Base-by-base conservation (phyloP, 441 rosid genomes). In the Bocquillonia castaneifolia region DNA sequence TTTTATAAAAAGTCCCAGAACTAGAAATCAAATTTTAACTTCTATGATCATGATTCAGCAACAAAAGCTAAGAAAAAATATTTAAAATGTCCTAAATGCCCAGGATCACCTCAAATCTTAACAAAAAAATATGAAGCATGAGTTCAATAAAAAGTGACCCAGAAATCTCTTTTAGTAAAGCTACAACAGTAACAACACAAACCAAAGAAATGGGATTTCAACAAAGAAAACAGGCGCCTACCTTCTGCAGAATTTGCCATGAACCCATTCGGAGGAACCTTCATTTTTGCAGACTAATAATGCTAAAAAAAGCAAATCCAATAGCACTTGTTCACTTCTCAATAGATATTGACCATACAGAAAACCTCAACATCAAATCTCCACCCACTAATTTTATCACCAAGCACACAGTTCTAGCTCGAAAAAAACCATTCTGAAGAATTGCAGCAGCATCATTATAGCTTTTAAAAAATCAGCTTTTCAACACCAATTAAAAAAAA, bases 231-330 rank as follows among this genome's bases (percentile, higher is more conserved):
- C 47, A 23, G 73, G 59, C 40, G 53, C 37, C 47, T 25, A 94
- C 99, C 99, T 89, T 91, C 96, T 36, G 77, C 77, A 62, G 88
- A 78, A 75, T 81, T 89, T 15, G 91, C 74, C 76, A 83, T 59
- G 52, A 80, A 85, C 47, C 96, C 99, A 90, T 88, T 91, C 70
- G 96, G 69, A 71, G 92, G 89, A 82, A 83, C 79, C 91, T 88
- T 94, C 97, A 94, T 94, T 84, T 67, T 83, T 66, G 54, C 69
- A 72, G 62, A 40, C 15, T 59, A 73, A 28, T 58, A 64, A 57
- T 59, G 26, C 55, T 40, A 29, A 62, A 53, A 60, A 42, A 4
- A 71, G 68, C 67, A 69, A 78, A 80, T 72, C 70, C 81, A 69
- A 81, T 66, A n/a, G n/a, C 79, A 75, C 79, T 76, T 73, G 59